phyloP scores from a whole-genome alignment of 352 stramenopile species.

The Phytophthora citrophthora region DNA sequence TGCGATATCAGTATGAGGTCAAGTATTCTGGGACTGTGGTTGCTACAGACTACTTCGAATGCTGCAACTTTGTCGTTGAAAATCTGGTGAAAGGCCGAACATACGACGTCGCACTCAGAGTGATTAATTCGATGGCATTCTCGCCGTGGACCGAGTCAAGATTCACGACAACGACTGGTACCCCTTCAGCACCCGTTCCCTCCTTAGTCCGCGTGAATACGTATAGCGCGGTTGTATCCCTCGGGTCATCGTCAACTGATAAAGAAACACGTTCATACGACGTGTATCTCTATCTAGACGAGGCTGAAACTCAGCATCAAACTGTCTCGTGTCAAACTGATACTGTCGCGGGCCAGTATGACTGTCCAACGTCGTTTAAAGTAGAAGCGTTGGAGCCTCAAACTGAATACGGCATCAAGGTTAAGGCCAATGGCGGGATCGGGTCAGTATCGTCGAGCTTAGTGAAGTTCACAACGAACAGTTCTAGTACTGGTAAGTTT shows the following conservation, averaged over 20 bases:
- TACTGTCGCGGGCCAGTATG: neutral
- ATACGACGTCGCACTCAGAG: slow-evolving; percentile 43
- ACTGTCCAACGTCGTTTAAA: slow-evolving; percentile 28
- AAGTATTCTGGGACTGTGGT: slow-evolving; percentile 10
- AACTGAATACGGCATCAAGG: slow-evolving; percentile 35
- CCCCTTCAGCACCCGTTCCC: slow-evolving; percentile 30
- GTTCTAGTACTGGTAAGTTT: slow-evolving; percentile 19
- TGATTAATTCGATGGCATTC: slow-evolving; percentile 30
- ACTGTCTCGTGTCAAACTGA: slow-evolving; percentile 9
- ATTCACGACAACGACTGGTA: slow-evolving; percentile 41
- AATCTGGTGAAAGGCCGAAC: slow-evolving; percentile 22
- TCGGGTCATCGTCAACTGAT: slow-evolving; percentile 26
- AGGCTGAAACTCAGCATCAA: neutral
- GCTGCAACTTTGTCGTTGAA: slow-evolving; percentile 47
- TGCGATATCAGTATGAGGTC: slow-evolving; percentile 52
- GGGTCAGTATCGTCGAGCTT: slow-evolving; percentile 26
- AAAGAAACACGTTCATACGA: slow-evolving; percentile 49
- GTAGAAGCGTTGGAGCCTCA: slow-evolving; percentile 14
- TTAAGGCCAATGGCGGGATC: slow-evolving; percentile 36
- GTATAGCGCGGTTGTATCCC: slow-evolving; percentile 43
- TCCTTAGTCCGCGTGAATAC: slow-evolving; percentile 41
- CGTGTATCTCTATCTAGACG: slow-evolving; percentile 18
- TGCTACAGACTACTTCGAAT: slow-evolving; percentile 39
- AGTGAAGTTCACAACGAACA: slow-evolving; percentile 24
- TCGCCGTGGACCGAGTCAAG: slow-evolving; percentile 18